Evolutionary conservation across 106 monocot genomes (phyloP), one percentile per base, ranked within the genome.

Genomic region (Alisma plantagoaquatica): DNA sequence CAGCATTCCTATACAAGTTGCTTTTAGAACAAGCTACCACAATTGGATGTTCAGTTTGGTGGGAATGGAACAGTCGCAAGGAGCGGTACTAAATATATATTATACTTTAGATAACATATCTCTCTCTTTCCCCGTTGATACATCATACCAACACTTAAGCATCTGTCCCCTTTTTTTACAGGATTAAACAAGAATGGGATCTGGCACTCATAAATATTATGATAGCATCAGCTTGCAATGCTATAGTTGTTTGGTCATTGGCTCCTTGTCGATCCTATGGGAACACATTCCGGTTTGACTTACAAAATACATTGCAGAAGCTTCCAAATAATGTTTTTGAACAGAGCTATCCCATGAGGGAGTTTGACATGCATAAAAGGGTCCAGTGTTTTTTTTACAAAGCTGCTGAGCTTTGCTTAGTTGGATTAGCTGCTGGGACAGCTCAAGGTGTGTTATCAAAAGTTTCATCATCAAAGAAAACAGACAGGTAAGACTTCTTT

Each of bases 241-340:
- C 80, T 50, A 33, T 96, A 26, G 59, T 96, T 53, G 78, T 96
- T 51, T 88, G 94, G 94, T 84, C 84, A 22, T 75, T 88, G 51
- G 94, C 94, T 32, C 88, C 94, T 27, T 84, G 94, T 66, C 88
- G 88, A 32, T 88, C 94, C 12, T 96, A 88, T 71, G 94, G 88
- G 49, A 88, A 70, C 58, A 96, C 81, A 44, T 96, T 88, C 51
- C 77, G 52, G 26, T 88, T 78, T 65, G 81, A 88, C 69, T 81
- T 88, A 65, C 77, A 96, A 74, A 96, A 84, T 59, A 58, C 87
- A 27, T 78, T 96, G 28, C 81, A 96, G 67, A 96, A 96, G 46
- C 94, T 96, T 56, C 94, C 94, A 10, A 96, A 96, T 41, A 96
- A 96, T 67, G 57, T 96, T 20, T 96, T 88, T 57, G 94, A 96